Percentiles rank a stretch among this genome's conserved stretches.
These are phyloP conservation scores for Globisporangium nodosum DNA, from an alignment of 352 stramenopile species.

Conservation along the genomic window DNA sequence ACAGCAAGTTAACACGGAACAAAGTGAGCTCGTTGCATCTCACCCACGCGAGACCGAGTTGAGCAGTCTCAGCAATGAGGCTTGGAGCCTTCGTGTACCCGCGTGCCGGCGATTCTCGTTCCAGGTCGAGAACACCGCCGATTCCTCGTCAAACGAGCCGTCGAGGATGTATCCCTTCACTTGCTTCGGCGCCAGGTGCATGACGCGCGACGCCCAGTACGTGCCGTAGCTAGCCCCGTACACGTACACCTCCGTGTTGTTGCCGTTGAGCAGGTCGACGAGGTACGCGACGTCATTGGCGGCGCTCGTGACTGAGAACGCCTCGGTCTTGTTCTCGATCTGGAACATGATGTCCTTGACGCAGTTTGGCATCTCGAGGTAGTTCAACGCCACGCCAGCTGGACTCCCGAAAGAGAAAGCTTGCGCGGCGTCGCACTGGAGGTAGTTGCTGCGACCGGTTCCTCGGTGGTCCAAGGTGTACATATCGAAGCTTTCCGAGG, in stretches of 20 bases:
- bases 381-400: not conserved
- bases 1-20: not conserved
- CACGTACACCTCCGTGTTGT: constrained; percentile 10
- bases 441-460: constrained; percentile 10
- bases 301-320: constrained; percentile 49
- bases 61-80: not conserved
- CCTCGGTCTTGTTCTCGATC: constrained; percentile 57
- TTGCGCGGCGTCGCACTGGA: constrained; percentile 11
- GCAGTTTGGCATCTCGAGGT: constrained; percentile 7
- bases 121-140: constrained; percentile 6
- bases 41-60: not conserved
- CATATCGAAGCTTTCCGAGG: not conserved
- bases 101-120: constrained; percentile 4
- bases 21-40: constrained; percentile 10
- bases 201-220: constrained; percentile 15
- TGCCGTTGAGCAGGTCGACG: constrained; percentile 2
- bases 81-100: not conserved
- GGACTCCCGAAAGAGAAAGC: constrained; percentile 6
- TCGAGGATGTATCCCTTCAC: constrained; percentile 25
- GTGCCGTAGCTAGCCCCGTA: constrained; percentile 28
- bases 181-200: constrained; percentile 18
- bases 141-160: constrained; percentile 11
- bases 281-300: constrained; percentile 11
- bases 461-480: constrained; percentile 23
- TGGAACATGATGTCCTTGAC: constrained; percentile 30